These are phyloP conservation scores for Fusarium pilosicola DNA, from an alignment of 2,329 filamentous ascomycete species.

Conservation along the genomic window DNA sequence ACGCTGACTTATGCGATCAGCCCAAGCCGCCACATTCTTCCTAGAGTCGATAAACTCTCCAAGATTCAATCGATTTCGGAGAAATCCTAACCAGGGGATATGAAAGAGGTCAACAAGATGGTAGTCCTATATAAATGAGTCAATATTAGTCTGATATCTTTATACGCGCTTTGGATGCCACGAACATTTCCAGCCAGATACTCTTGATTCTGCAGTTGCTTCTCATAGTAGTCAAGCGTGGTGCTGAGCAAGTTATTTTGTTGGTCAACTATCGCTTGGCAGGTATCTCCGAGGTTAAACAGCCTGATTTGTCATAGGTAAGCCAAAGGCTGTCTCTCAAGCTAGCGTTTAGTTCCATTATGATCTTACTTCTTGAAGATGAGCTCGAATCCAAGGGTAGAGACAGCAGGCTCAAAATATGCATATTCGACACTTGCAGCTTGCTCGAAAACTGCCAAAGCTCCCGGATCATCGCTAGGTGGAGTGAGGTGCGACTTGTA, in stretches of 20 bases:
- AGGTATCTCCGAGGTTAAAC: background rate
- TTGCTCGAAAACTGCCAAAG: background rate
- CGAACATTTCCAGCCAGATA: background rate
- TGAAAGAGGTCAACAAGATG: background rate
- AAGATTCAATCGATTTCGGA: background rate
- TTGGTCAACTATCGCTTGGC: background rate
- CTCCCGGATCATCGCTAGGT: background rate
- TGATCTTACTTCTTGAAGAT: background rate
- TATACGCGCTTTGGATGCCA: accelerated
- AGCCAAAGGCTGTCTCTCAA: too few relatives aligned
- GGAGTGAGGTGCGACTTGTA: background rate
- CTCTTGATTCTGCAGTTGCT: background rate
- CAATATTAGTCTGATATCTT: accelerated
- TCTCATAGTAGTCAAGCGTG: background rate
- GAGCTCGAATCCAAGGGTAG: background rate
- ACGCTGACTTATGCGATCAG: background rate
- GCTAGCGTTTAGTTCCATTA: accelerated
- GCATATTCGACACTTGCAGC: background rate
- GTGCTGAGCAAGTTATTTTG: background rate
- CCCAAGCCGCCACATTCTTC: background rate
- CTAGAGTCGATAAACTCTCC: background rate
- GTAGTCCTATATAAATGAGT: background rate
- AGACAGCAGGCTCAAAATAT: background rate
- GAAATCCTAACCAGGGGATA: background rate
- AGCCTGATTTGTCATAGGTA: background rate